Conservation (phyloP, 2,329 filamentous ascomycete genomes). For the Thyridium curvatum region DNA sequence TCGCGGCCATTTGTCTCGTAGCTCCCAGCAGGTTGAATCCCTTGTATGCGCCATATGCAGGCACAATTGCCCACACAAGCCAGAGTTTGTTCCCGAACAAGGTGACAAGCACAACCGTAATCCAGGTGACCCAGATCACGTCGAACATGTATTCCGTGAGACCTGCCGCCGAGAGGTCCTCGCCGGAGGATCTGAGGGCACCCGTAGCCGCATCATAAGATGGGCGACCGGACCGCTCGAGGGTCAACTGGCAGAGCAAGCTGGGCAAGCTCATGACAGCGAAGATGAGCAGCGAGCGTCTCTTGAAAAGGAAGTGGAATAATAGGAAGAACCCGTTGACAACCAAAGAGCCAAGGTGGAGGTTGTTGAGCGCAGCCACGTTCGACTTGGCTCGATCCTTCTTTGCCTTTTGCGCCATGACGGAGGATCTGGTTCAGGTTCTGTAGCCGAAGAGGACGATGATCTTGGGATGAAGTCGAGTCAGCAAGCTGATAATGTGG, state of each 20-base stretch:
- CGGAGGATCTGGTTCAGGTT: slow-evolving; percentile 3
- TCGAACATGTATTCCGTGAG: slow-evolving; percentile 99
- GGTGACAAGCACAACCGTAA: slow-evolving; percentile 63
- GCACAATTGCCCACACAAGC: slow-evolving; percentile 48
- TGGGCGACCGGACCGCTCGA: slow-evolving; percentile 80
- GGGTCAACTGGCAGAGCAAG: slow-evolving; percentile 73
- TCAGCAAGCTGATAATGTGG: too few relatives aligned
- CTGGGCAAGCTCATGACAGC: slow-evolving; percentile 66
- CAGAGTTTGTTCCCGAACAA: slow-evolving; percentile 74
- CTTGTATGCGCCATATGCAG: slow-evolving; percentile 49
- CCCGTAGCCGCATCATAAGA: slow-evolving; percentile 57
- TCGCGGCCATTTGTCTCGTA: slow-evolving; percentile 46
- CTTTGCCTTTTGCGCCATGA: slow-evolving; percentile 58
- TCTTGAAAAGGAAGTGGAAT: slow-evolving; percentile 59
- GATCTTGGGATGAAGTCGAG: too few relatives aligned
- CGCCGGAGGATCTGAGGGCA: slow-evolving; percentile 69
- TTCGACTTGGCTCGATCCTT: slow-evolving; percentile 73
- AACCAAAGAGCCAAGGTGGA: slow-evolving; percentile 68
- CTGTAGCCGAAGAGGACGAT: not conserved
- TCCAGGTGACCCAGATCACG: slow-evolving; percentile 91
- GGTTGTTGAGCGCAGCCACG: slow-evolving; percentile 66
- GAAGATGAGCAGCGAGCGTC: slow-evolving; percentile 64
- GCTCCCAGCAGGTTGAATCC: slow-evolving; percentile 47
- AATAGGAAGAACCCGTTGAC: slow-evolving; percentile 72
- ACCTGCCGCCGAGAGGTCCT: slow-evolving; percentile 81